Evolutionary conservation across 2,329 filamentous ascomycete species (phyloP).

Genomic region (Ascomycota sp.): DNA sequence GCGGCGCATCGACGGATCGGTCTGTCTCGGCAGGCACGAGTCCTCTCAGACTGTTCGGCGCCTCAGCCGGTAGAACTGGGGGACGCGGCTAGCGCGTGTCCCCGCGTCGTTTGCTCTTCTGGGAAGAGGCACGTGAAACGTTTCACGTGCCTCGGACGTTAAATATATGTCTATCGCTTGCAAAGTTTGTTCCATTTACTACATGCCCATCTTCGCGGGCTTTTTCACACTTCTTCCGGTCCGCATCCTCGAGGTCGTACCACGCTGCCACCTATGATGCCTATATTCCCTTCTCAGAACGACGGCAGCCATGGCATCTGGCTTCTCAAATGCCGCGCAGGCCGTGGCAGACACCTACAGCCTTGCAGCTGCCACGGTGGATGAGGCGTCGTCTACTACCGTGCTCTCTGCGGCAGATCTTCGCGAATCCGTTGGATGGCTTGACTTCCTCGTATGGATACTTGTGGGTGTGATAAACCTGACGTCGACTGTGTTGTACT

Average conservation of each 20-base stretch:
- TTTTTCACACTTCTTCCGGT: not conserved
- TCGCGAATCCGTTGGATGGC: slow-evolving; percentile 29
- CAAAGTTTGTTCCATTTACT: not conserved
- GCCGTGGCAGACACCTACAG: slow-evolving; percentile 13
- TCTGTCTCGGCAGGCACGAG: too few species aligned
- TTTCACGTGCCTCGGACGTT: too few species aligned
- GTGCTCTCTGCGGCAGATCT: slow-evolving; percentile 13
- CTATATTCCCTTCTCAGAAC: too few species aligned
- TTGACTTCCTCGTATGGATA: slow-evolving; percentile 33
- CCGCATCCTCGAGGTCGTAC: too few species aligned
- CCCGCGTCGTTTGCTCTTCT: too few species aligned
- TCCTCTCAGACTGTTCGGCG: too few species aligned
- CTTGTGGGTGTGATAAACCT: slow-evolving; percentile 34
- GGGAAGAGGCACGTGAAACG: too few species aligned
- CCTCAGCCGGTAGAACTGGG: too few species aligned
- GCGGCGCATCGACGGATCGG: too few species aligned
- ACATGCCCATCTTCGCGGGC: too few species aligned
- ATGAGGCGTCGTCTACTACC: slow-evolving; percentile 11
- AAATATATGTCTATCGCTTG: too few species aligned
- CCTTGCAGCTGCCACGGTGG: slow-evolving; percentile 12
- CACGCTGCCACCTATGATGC: slow-evolving; percentile 15
- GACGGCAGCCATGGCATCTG: slow-evolving; percentile 20
- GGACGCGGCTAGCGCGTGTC: too few species aligned
- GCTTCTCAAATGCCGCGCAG: slow-evolving; percentile 16
- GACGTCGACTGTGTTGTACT: slow-evolving; percentile 45